These are phyloP conservation scores for Patellifolia procumbens DNA, from an alignment of 179 eudicot species.

Conservation along the genomic window DNA sequence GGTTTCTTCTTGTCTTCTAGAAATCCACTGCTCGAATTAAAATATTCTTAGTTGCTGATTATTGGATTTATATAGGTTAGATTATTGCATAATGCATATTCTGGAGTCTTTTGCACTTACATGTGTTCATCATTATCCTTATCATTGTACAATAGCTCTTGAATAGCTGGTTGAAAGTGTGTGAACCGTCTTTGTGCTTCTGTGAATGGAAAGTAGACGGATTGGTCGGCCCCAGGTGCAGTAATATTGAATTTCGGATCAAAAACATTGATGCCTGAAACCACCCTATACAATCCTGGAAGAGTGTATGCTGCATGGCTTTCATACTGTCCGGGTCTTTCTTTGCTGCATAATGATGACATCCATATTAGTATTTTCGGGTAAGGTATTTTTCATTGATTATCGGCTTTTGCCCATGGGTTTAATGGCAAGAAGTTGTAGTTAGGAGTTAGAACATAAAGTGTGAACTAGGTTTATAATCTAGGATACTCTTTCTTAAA, in stretches of 20 bases:
- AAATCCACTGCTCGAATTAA: slow-evolving; percentile 48
- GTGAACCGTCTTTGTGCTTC: slow-evolving; percentile 45
- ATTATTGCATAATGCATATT: slow-evolving; percentile 4
- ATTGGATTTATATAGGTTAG: neutral
- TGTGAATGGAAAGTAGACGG: slow-evolving; percentile 46
- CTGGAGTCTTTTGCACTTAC: slow-evolving; percentile 31
- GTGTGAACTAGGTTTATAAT: neutral
- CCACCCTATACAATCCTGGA: slow-evolving; percentile 55
- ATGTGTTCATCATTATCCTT: slow-evolving; percentile 45
- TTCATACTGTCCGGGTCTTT: slow-evolving; percentile 55
- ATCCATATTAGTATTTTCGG: slow-evolving; percentile 20
- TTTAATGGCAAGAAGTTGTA: neutral
- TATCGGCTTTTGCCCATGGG: neutral
- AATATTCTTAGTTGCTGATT: slow-evolving; percentile 1
- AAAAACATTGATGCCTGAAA: slow-evolving; percentile 55
- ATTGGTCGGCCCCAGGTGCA: slow-evolving; percentile 58
- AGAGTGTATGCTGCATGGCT: slow-evolving; percentile 53
- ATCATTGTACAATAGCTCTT: slow-evolving; percentile 45
- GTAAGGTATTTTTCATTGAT: neutral
- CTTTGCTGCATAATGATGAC: slow-evolving; percentile 43
- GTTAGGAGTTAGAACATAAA: neutral
- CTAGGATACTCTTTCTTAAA: neutral
- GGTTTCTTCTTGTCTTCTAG: slow-evolving; percentile 63
- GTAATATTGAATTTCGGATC: slow-evolving; percentile 62
- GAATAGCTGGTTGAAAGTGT: slow-evolving; percentile 42